Evolutionary conservation across 441 rosid genomes (phyloP), one percentile per base, ranked within the genome.

Genomic region (Jatropha multifida): DNA sequence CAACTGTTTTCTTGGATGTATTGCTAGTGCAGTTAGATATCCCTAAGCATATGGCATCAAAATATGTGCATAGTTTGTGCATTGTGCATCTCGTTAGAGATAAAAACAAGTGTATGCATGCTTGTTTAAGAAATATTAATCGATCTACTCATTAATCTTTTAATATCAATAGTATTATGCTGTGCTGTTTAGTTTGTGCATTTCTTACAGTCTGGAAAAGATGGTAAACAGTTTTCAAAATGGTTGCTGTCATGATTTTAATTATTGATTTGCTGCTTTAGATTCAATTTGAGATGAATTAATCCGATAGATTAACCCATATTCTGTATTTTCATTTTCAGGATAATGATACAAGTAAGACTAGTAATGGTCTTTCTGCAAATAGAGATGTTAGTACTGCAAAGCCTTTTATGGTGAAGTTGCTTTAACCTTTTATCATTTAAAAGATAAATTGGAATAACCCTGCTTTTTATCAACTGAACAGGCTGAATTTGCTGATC

Each of bases 401-500:
- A 32, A 78, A 79, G 74, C 54, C 75, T 70, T 65, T 37, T 70
- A 56, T 78, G 67, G 56, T 77, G 75, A 73, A 79, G 67, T 79
- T 81, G 74, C 76, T 76, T 75, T 64, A 58, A 62, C 55, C 44
- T 40, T 73, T 76, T 70, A 27, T 75, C 44, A 55, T 75, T 80
- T 74, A 60, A 71, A 63, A 55, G 68, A 58, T 74, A 40, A 71
- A 56, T 64, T 46, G n/a, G 48, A 54, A 41, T 81, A 62, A 77
- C 73, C 38, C 70, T 70, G 77, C 62, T 63, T 78, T 82, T 78
- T 60, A 59, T 81, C 62, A 71, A 68, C 78, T 59, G 12, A 71
- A 70, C 94, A 90, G 97, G 90, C 80, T 80, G 94, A 92, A 74
- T 72, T 82, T 66, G 87, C 84, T 70, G 97, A 88, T 84, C 90